These are phyloP conservation scores for Anethum foeniculum DNA, from an alignment of 140 eudicot genomes.

Conservation along the genomic window DNA sequence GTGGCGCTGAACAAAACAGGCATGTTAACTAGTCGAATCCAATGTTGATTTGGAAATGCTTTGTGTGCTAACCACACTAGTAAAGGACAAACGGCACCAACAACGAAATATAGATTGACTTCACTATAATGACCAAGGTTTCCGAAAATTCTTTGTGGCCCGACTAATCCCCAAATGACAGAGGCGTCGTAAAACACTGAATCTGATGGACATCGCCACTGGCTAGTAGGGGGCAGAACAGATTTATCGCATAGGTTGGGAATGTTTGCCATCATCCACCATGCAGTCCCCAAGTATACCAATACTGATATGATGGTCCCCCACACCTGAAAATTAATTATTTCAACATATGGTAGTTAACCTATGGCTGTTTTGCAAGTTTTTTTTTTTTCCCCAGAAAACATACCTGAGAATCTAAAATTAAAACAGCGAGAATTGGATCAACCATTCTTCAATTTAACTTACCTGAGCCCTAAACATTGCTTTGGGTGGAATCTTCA, in stretches of 20 bases:
- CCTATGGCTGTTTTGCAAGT: too few relatives aligned
- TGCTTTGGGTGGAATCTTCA: constrained; percentile 83
- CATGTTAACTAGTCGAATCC: constrained; percentile 44
- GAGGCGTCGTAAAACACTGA: constrained; percentile 56
- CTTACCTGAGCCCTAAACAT: constrained; percentile 75
- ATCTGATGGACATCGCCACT: constrained; percentile 59
- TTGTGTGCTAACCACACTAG: constrained; percentile 47
- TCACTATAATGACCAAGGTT: constrained; percentile 40
- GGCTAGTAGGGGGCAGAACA: constrained; percentile 36
- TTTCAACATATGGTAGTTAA: not conserved
- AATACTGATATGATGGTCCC: constrained; percentile 41
- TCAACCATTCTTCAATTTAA: not conserved
- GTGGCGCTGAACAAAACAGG: constrained; percentile 51
- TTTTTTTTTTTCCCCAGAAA: too few relatives aligned
- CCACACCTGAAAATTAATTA: constrained; percentile 25
- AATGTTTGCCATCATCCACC: constrained; percentile 62
- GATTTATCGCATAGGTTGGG: constrained; percentile 38
- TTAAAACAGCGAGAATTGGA: not conserved
- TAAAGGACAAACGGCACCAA: constrained; percentile 48
- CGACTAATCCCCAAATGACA: constrained; percentile 66
- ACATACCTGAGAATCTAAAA: too few relatives aligned
- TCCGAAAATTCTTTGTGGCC: constrained; percentile 61
- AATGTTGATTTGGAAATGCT: constrained; percentile 41
- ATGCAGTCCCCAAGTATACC: constrained; percentile 36
- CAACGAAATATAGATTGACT: constrained; percentile 37